A percentile compares a stretch with the other conserved stretches of the same genome.
Conservation (phyloP, 768 basidiomycete species). For the Paxillus involutus region DNA sequence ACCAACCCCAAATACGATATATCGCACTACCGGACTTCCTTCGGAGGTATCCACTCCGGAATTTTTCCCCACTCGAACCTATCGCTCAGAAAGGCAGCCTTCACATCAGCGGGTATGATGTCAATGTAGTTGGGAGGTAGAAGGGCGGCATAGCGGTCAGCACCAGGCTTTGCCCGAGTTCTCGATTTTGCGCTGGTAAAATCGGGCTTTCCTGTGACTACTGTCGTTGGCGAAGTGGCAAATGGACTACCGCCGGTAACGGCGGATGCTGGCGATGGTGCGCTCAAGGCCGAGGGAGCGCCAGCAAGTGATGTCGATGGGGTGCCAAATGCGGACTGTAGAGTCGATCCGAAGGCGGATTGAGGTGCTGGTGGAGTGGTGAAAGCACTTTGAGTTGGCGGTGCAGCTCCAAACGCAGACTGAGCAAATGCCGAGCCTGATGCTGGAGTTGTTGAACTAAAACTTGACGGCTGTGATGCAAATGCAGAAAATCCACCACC, state of each 20-base stretch:
- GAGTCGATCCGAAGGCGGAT: constrained; percentile 17
- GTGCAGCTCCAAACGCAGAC: constrained; percentile 18
- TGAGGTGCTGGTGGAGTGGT: constrained; percentile 9
- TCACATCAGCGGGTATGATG: constrained; percentile 48
- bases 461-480: constrained; percentile 45
- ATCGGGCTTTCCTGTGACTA: constrained; percentile 27
- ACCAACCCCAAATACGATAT: no score
- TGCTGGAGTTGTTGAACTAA: constrained; percentile 24
- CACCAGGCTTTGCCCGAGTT: constrained; percentile 40
- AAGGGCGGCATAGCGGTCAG: constrained; percentile 53
- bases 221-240: constrained; percentile 26
- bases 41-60: constrained; percentile 74
- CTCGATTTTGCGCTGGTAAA: constrained; percentile 33
- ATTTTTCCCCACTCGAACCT: constrained; percentile 71
- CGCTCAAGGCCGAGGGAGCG: constrained; percentile 16
- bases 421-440: constrained; percentile 12
- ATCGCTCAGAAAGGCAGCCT: constrained; percentile 52
- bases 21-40: constrained; percentile 47
- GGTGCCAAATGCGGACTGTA: constrained; percentile 29
- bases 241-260: constrained; percentile 21
- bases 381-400: constrained; percentile 22
- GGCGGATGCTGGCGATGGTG: constrained; percentile 20
- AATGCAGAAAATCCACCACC: constrained; percentile 54
- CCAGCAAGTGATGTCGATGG: constrained; percentile 18
- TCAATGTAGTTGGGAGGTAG: constrained; percentile 62